These are phyloP conservation scores for Phalaenopsis aphrodite DNA, from an alignment of 106 monocot genomes.

Conservation along the genomic window DNA sequence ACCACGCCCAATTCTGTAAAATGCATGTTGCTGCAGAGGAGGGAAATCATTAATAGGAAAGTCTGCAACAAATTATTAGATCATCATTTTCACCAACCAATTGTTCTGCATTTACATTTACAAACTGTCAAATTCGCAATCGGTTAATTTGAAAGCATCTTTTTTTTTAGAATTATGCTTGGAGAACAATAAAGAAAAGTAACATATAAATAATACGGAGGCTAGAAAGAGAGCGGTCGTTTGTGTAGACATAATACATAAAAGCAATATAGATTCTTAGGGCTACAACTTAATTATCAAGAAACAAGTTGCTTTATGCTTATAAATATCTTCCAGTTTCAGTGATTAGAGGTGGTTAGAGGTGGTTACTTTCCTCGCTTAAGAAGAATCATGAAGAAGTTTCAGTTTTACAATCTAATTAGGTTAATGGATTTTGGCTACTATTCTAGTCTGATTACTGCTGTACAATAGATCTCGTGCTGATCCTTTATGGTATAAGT, in stretches of 20 bases:
- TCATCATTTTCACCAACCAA: neutral
- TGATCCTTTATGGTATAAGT: neutral
- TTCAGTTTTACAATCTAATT: neutral
- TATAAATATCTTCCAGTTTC: neutral
- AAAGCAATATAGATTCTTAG: no score
- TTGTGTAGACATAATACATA: no score
- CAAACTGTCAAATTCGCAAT: no score
- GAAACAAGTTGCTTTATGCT: neutral
- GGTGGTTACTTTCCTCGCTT: neutral
- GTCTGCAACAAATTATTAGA: neutral
- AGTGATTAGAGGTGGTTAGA: neutral
- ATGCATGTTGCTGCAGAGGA: slow-evolving; percentile 38
- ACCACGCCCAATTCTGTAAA: slow-evolving; percentile 60
- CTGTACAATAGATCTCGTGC: no score
- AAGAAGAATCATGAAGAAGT: neutral
- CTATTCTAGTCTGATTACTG: neutral
- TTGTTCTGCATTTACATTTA: neutral
- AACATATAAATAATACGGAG: no score
- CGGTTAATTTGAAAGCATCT: no score
- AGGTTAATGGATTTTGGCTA: neutral
- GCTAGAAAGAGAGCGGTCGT: no score
- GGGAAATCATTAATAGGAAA: neutral
- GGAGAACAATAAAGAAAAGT: no score
- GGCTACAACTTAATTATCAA: no score
- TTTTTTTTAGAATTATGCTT: no score